Base-by-base conservation (phyloP, 306 rosid genomes). In the Rosa chinensis region DNA sequence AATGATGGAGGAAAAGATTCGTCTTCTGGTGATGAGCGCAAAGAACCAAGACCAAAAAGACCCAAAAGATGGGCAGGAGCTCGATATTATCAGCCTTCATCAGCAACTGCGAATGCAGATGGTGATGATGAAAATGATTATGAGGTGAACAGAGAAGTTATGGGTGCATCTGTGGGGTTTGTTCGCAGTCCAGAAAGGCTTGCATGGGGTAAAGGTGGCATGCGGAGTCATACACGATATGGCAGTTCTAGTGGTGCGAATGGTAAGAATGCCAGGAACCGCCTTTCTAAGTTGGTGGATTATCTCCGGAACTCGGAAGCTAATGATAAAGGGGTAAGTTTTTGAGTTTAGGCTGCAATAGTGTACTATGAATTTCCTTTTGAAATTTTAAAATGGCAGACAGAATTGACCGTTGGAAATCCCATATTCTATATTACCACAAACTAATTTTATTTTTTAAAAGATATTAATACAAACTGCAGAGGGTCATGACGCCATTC, bases 131-230 rank as follows among this genome's bases (percentile, higher is more conserved):
- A 84, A 74, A 87, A 79, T 72, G 89, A 84, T 62, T 76, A 83
- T 63, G 92, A 93, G 79, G 86, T 75, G 59, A 80, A 72, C 74
- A 85, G 78, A 84, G 95, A 91, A 59, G 76, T 76, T 81, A 55
- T 84, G 25, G 79, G 84, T 81, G 73, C 87, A 59, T 85, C 97
- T 35, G 40, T 74, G 44, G 86, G 87, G 78, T 81, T 85, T 83
- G 85, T 83, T 68, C 82, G 89, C 67, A 80, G 87, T 83, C 83
- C 87, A n/a, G 90, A 89, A 70, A 86, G 91, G 84, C 89, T 89
- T 80, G 79, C 94, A 14, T 93, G 94, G 94, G 98, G 94, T 2
- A 88, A 85, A 81, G 88, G 90, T 80, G 90, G 91, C 69, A 82
- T 85, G 74, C 89, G 92, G 45, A 90, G 92, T 78, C 84, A 91